A percentile compares a stretch with the other conserved stretches of the same genome.
phyloP scores from a whole-genome alignment of 139 green algal species.

The Pycnococcus provasolii region DNA sequence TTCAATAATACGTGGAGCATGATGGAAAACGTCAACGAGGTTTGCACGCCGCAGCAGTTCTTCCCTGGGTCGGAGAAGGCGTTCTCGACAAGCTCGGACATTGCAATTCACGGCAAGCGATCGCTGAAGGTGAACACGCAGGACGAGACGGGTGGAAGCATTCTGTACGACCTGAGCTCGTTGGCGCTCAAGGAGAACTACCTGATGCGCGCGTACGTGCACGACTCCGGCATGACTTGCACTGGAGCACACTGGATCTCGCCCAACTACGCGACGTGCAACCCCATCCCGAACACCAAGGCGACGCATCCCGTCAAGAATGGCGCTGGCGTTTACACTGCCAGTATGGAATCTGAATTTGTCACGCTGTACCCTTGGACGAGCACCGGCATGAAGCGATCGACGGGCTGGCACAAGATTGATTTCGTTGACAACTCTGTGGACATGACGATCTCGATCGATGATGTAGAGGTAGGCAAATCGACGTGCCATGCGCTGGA shows the following conservation, averaged over 20 bases:
- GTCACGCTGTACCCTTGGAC: conserved; percentile 20
- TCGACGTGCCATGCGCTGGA: conserved; percentile 4
- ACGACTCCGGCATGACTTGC: conserved; percentile 14
- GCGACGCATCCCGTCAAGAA: conserved; percentile 14
- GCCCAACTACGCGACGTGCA: conserved; percentile 23
- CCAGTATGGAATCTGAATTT: too few species aligned
- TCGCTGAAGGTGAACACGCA: conserved; percentile 21
- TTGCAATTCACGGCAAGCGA: conserved; percentile 9
- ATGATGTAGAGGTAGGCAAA: too few species aligned
- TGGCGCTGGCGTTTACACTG: conserved; percentile 23
- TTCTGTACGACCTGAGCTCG: conserved; percentile 13
- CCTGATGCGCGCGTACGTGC: conserved; percentile 22
- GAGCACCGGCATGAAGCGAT: neutral
- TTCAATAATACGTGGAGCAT: too few species aligned
- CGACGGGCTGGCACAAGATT: conserved; percentile 15
- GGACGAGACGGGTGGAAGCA: conserved; percentile 15
- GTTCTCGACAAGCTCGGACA: conserved; percentile 11
- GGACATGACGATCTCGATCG: neutral
- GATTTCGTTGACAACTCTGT: conserved; percentile 5
- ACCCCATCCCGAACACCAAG: conserved; percentile 15
- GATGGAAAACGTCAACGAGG: too few species aligned
- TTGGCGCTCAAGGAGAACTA: neutral
- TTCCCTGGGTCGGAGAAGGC: too few species aligned
- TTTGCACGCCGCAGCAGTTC: too few species aligned
- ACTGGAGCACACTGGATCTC: conserved; percentile 22